A percentile compares a stretch with the other conserved stretches of the same genome.
phyloP scores from a whole-genome alignment of 331 rosid genomes.

The Malus hybrid region DNA sequence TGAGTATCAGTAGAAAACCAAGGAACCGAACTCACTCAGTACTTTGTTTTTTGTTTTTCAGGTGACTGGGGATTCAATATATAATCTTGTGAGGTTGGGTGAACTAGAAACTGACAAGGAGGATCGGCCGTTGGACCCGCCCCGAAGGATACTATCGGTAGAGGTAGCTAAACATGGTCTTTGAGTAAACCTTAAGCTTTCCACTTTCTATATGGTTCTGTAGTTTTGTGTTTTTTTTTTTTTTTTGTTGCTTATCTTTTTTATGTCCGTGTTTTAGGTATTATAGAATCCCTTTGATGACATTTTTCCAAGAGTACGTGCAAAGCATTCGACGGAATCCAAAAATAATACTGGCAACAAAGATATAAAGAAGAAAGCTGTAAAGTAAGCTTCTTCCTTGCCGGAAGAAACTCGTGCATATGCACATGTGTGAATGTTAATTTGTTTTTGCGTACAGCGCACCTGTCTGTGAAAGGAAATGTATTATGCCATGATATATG shows the following conservation, averaged over 20 bases:
- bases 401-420: neutral
- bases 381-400: slow-evolving; percentile 48
- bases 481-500: neutral
- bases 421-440: neutral
- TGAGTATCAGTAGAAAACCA: neutral
- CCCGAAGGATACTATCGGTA: slow-evolving; percentile 66
- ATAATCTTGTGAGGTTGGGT: slow-evolving; percentile 70
- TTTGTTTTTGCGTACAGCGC: neutral
- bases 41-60: slow-evolving; percentile 18
- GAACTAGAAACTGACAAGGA: slow-evolving; percentile 76
- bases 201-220: neutral
- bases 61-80: slow-evolving; percentile 94
- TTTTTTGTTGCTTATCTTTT: neutral
- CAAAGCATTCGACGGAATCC: slow-evolving; percentile 27
- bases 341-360: slow-evolving; percentile 41
- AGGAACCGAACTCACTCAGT: slow-evolving; percentile 10
- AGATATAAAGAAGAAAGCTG: slow-evolving; percentile 63
- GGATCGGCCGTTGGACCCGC: slow-evolving; percentile 80
- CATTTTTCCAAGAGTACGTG: slow-evolving; percentile 61
- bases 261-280: slow-evolving; percentile 35
- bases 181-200: neutral
- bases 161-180: slow-evolving; percentile 47
- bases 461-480: neutral
- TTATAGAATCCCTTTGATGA: slow-evolving; percentile 93
- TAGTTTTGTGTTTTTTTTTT: neutral